Base-by-base conservation (phyloP, 2,329 filamentous ascomycete species). In the Colletotrichum sp. region DNA sequence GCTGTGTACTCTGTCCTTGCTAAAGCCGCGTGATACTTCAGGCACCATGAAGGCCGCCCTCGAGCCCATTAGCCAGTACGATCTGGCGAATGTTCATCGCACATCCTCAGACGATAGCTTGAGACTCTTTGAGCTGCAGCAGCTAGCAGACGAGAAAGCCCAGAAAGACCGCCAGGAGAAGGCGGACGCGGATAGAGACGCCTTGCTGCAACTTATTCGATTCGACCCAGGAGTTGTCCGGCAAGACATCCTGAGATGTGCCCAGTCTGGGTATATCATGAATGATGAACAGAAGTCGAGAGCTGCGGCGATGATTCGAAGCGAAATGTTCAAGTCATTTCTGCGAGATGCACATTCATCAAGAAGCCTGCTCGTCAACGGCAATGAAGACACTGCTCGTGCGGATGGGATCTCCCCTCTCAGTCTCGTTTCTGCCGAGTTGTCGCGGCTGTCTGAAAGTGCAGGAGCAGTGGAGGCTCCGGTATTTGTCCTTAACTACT, bases 391-490 rank as follows among this genome's bases (percentile, higher is more conserved):
- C 24, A n/a, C 61, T 10, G 61, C 69, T 16, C 24, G 21, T 2
- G 24, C 60, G 18, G 67, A 77, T 6, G 76, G 69, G 2, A 13
- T 68, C 2, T 76, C 71, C 1, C 74, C 75, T 4, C 26, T 71
- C 3, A 73, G 75, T 32, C 34, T 77, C 4, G 66, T 76, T n/a
- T 28, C 58, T 12, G 71, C 75, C 8, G 64, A 69, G 36, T 10
- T 76, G 12, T 56, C 34, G 70, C 24, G 28, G 1, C n/a, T 48
- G 12, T 55, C 48, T 16, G 3, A 16, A n/a, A 43, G 18, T 12
- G 32, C 34, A 61, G 61, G 32, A 2, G 12, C 21, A 9, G 30
- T 13, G 1, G 28, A 10, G 1, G 70, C 24, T 6, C 38, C 30
- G 12, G 34, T 71, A 1, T 71, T 71, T 10, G 32, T 30, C 8